Evolutionary conservation across 1,284 basidiomycete genomes (phyloP).

Genomic region (Agaricales sp.): DNA sequence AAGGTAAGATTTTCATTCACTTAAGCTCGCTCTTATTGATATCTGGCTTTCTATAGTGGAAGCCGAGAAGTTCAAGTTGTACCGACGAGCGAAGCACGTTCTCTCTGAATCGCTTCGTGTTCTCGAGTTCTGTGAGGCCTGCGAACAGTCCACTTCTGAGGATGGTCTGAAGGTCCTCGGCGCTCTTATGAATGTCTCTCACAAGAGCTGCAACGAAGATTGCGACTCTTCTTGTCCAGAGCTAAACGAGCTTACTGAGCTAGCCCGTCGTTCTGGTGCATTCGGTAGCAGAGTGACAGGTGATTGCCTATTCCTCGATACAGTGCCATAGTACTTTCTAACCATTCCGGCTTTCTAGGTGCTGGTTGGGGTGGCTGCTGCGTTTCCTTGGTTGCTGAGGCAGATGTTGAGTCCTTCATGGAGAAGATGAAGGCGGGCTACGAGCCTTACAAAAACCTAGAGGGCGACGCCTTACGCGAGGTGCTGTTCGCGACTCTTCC

Average conservation of each 20-base stretch:
- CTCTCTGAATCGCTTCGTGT: slow-evolving; percentile 72
- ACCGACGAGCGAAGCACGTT: slow-evolving; percentile 72
- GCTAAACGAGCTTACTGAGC: slow-evolving; percentile 53
- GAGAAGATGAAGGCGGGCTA: slow-evolving; percentile 49
- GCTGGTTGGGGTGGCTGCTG: slow-evolving; percentile 91
- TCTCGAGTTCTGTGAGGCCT: slow-evolving; percentile 59
- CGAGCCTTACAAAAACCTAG: slow-evolving; percentile 48
- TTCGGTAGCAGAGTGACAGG: slow-evolving; percentile 73
- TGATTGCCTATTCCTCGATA: slow-evolving; percentile 15
- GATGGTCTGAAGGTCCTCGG: slow-evolving; percentile 44
- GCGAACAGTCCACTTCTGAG: slow-evolving; percentile 31
- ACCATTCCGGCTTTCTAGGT: slow-evolving; percentile 30
- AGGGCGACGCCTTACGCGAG: slow-evolving; percentile 50
- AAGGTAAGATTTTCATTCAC: slow-evolving; percentile 36
- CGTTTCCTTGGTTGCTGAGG: slow-evolving; percentile 69
- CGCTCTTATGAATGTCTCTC: slow-evolving; percentile 68
- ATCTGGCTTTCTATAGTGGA: slow-evolving; percentile 43
- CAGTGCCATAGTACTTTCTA: slow-evolving; percentile 2
- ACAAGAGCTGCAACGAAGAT: slow-evolving; percentile 53
- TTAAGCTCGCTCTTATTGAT: slow-evolving; percentile 4
- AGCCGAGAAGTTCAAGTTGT: slow-evolving; percentile 68
- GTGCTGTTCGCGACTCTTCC: slow-evolving; percentile 82
- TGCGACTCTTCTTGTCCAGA: slow-evolving; percentile 78
- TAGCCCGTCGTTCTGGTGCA: slow-evolving; percentile 63
- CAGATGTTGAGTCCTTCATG: slow-evolving; percentile 62